phyloP scores from a whole-genome alignment of 768 basidiomycete genomes.

The Hygrocybe punicea region DNA sequence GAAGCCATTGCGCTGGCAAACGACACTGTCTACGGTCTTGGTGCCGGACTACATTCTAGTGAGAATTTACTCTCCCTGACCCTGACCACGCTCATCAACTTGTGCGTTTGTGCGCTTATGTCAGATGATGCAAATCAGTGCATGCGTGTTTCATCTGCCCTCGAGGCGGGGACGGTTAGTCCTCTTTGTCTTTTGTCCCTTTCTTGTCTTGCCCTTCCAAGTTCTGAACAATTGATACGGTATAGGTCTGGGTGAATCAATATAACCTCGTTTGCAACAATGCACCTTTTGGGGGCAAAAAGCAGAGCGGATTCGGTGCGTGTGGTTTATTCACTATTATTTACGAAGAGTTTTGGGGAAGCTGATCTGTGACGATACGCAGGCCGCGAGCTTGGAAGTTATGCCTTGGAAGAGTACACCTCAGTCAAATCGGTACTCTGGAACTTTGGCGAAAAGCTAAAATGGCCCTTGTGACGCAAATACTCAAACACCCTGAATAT shows the following conservation, averaged over 20 bases:
- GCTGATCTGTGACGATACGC: slow-evolving; percentile 6
- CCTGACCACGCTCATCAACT: slow-evolving; percentile 1
- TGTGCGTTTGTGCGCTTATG: slow-evolving; percentile 11
- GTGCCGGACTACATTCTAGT: slow-evolving; percentile 89
- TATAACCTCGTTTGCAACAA: slow-evolving; percentile 82
- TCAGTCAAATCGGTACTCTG: slow-evolving; percentile 81
- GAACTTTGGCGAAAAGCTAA: slow-evolving; percentile 79
- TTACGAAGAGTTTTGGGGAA: no score
- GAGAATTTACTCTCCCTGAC: slow-evolving; percentile 23
- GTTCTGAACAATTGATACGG: slow-evolving; percentile 2
- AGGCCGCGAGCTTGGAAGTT: slow-evolving; percentile 86
- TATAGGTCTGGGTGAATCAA: slow-evolving; percentile 87
- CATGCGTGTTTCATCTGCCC: slow-evolving; percentile 78
- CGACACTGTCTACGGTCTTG: slow-evolving; percentile 85
- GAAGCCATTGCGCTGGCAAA: slow-evolving; percentile 85
- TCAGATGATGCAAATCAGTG: slow-evolving; percentile 80
- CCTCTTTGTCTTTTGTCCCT: slow-evolving; percentile 1
- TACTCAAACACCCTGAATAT: neutral
- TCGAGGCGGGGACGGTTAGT: slow-evolving; percentile 86
- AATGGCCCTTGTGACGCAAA: slow-evolving; percentile 79
- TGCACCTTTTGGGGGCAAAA: slow-evolving; percentile 94
- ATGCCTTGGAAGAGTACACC: slow-evolving; percentile 81
- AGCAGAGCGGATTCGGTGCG: slow-evolving; percentile 83
- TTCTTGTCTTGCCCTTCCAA: slow-evolving; percentile 9
- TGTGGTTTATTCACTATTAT: slow-evolving; percentile 10